Base-by-base conservation (phyloP, 129 eudicot species). In the Flaveria ramosissima region DNA sequence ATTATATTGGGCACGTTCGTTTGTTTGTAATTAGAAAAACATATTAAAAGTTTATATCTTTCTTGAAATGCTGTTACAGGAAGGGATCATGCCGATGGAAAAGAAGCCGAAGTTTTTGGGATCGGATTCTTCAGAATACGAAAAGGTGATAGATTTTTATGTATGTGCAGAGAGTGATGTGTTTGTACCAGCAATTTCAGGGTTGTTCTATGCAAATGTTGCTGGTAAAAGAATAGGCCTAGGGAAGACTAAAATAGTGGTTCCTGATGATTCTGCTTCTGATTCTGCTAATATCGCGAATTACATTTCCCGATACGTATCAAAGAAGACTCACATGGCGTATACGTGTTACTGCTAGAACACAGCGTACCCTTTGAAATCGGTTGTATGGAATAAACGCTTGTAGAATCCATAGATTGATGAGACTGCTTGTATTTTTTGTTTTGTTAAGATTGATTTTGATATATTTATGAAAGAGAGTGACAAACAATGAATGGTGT, bases 181-280 rank as follows among this genome's bases (percentile, higher is more conserved):
- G 1, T 94, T 82, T 53, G 94, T 91, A 30, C 99, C 97, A 26
- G 99, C 99, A 32, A 91, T 94, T 52, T 91, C 97, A 11, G 97
- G 99, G 23, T 81, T 91, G 70, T 94, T 94, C 80, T 94, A 94
- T 59, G 96, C 97, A 72, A 91, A 91, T 74, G 97, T 94, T 39
- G 99, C 97, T 24, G 99, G 97, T 46, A 94, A 80, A 83, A 86
- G 99, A 81, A 94, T 94, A 16, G 87, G 90, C n/a, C 77, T 87
- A n/a, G 97, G 99, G n/a, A 85, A 72, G 83, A 94, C 97, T 9
- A 89, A 86, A 79, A 91, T 94, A 71, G 86, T 94, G 63, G 96
- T 94, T 78, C 99, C 99, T 2, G 90, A 88, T 9, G 75, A 83
- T 48, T 70, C 85, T 78, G 76, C 86, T 14, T 55, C 75, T 27